phyloP scores from a whole-genome alignment of 2,329 filamentous ascomycete species.

The Cladophialophora yegresii region DNA sequence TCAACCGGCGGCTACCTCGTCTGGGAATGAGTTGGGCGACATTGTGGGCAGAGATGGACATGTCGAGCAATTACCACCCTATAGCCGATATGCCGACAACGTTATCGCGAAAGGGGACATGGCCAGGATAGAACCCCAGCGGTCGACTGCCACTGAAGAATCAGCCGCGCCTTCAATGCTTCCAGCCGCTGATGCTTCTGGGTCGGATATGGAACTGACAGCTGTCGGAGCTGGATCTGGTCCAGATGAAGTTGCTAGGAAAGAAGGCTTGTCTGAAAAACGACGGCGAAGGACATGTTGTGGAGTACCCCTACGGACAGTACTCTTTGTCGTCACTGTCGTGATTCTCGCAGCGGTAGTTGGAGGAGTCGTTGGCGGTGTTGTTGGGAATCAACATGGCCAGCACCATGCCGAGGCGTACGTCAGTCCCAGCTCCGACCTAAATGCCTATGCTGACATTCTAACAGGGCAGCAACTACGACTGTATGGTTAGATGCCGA shows the following conservation, averaged over 20 bases:
- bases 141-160: conserved; percentile 12
- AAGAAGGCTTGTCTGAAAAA: conserved; percentile 48
- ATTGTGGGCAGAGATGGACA: conserved; percentile 86
- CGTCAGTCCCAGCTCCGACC: conserved; percentile 7
- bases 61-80: conserved; percentile 86
- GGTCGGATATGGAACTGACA: conserved; percentile 32
- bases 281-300: conserved; percentile 49
- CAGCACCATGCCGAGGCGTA: conserved; percentile 36
- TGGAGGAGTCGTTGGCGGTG: conserved; percentile 57
- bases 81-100: conserved; percentile 84
- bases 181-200: conserved; percentile 21
- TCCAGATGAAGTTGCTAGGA: conserved; percentile 38
- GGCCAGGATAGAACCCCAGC: conserved; percentile 28
- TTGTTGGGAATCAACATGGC: conserved; percentile 49
- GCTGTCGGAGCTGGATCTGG: conserved; percentile 34
- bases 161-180: conserved; percentile 15
- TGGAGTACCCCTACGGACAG: conserved; percentile 55
- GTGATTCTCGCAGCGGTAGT: conserved; percentile 54
- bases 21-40: conserved; percentile 83
- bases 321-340: conserved; percentile 51
- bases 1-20: conserved; percentile 65
- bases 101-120: conserved; percentile 58
- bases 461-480: conserved; percentile 46
- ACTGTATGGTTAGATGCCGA: conserved; percentile 55
- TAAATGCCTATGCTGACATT: conserved; percentile 26